Base-by-base conservation (phyloP, 768 basidiomycete species). In the Gloeophyllum trabeum region DNA sequence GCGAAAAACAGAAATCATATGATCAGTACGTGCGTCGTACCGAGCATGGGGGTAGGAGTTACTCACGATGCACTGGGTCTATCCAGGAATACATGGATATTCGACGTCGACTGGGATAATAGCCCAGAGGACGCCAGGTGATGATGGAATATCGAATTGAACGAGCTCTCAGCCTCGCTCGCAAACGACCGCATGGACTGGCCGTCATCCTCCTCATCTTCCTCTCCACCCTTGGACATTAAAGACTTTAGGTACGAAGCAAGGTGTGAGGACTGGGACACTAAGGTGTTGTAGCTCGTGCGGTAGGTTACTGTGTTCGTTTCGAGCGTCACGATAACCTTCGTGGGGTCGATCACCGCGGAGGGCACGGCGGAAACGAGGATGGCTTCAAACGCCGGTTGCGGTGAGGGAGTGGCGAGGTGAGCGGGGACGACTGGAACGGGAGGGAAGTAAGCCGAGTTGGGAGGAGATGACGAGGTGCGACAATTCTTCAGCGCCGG, bases 61-160 rank as follows among this genome's bases (percentile, higher is more conserved):
- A 71, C 85, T 67, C 60, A 88, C 83, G 87, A 81, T 23, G 76
- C 65, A 50, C 86, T 87, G 1, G 87, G 72, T 20, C 87, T 69
- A 54, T 91, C 87, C 19, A 91, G 64, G 61, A 91, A 91, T 12
- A 90, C 51, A 47, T 87, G 81, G 62, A 61, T 7, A 46, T 19
- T 37, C 36, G 36, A 37, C 7, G 36, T 4, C 73, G 67, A 54
- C 20, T 65, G 68, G 1, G 62, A 50, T 3, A 79, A 54, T 28
- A 75, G 60, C 4, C 77, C 79, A 42, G 76, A 73, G 5, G 79
- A 72, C 12, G 71, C 60, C 5, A 84, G 71, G 48, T 86, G 83
- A 22, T 73, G 69, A 30, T 68, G 72, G 54, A 84, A 79, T 45
- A 70, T 64, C 0, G 71, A 54, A 14, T 66, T 68, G 52, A 81